Conservation (phyloP, 306 rosid species). For the Vigna nakashimae region DNA sequence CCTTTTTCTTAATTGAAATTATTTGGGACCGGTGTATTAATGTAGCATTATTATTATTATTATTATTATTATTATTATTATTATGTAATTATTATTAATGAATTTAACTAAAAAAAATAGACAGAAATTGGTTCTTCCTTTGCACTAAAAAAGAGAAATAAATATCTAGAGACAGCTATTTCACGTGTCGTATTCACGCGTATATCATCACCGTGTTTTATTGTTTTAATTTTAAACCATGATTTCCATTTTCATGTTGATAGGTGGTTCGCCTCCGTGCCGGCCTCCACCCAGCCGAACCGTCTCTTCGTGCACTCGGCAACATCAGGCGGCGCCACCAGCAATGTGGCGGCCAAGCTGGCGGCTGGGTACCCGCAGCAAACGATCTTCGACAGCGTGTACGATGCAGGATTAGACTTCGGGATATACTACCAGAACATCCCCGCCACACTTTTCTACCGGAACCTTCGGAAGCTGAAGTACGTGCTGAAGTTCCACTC, state of each 20-base stretch:
- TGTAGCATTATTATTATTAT: too few relatives aligned
- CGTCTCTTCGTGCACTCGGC: conserved; percentile 85
- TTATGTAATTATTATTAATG: too few relatives aligned
- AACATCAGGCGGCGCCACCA: conserved; percentile 81
- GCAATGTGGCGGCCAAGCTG: conserved; percentile 64
- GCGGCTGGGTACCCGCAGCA: conserved; percentile 74
- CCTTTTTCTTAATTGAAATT: too few relatives aligned
- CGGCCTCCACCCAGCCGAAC: conserved; percentile 88
- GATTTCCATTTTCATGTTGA: background rate
- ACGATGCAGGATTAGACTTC: conserved; percentile 64
- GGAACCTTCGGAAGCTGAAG: conserved; percentile 76
- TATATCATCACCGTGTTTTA: too few relatives aligned
- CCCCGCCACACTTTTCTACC: conserved; percentile 78
- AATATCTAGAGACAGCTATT: too few relatives aligned
- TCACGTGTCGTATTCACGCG: too few relatives aligned
- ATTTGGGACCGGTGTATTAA: too few relatives aligned
- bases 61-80: too few relatives aligned
- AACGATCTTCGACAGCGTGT: conserved; percentile 71
- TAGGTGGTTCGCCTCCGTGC: conserved; percentile 94
- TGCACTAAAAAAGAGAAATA: too few relatives aligned
- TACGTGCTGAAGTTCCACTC: conserved; percentile 54
- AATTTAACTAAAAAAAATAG: too few relatives aligned
- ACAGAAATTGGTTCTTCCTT: too few relatives aligned
- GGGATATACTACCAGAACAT: conserved; percentile 84
- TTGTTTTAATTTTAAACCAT: background rate